Evolutionary conservation across 1,284 basidiomycete species (phyloP), one percentile per base, ranked within the genome.

Genomic region (Polyporus tsugae): DNA sequence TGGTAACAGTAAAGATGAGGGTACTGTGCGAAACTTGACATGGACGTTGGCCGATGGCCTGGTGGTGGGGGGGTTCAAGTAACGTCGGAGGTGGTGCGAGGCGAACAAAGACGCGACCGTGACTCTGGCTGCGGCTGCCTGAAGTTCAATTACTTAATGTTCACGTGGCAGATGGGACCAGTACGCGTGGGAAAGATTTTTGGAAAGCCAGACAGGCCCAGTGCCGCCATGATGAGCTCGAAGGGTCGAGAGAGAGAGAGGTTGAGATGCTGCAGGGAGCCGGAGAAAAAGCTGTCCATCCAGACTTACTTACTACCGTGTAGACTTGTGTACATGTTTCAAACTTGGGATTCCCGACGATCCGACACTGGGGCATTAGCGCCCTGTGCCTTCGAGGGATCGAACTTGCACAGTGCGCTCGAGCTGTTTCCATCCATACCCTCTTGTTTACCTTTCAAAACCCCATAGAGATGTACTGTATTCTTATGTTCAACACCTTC

Each of bases 91-190:
- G 84, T 49, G 46, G 46, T 49, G 22, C 46, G 74, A 90, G 73
- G 74, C 87, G 87, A 78, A 87, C 76, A 75, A 87, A 88, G 69
- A 82, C 44, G 41, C 44, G 15, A 85, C 67, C 87, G 80, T 75
- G 29, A 15, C 25, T 89, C 85, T 75, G 81, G 73, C 62, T 73
- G 69, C 80, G 89, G 87, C 78, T 83, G 72, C 77, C 84, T 29
- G 29, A 85, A 64, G 53, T 4, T 68, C 69, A 66, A 70, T 60
- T 57, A 46, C 65, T 69, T 70, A 71, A 70, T 70, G 73, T 68
- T 73, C 72, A 76, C 76, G 71, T 62, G 67, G 66, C 66, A 72
- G 52, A 52, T 71, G 70, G n/a, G 69, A 11, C 13, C 17, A 33
- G 17, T 1, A 33, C 33, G 52, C 52, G 52, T 55, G 52, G 52